These are phyloP conservation scores for Wickerhamomyces tratensis DNA, from an alignment of 805 yeast species.

Conservation along the genomic window DNA sequence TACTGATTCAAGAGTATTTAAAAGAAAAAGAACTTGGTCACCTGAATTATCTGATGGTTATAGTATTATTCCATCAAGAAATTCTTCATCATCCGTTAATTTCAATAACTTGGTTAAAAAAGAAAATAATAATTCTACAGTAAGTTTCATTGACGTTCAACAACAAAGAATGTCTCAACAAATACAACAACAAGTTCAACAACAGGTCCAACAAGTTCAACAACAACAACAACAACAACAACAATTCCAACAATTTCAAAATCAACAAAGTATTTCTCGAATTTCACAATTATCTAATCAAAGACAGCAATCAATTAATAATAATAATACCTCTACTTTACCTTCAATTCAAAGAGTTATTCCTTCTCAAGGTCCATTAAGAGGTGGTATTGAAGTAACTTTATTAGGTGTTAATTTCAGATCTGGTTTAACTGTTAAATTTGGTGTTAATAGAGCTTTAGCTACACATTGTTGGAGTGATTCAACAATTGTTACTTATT, in stretches of 20 bases:
- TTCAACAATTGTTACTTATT: slow-evolving; percentile 82
- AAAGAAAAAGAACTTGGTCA: slow-evolving; percentile 36
- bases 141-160: too few species aligned
- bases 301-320: slow-evolving; percentile 1
- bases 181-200: background rate
- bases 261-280: too few species aligned
- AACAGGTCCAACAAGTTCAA: slow-evolving; percentile 3
- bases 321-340: background rate
- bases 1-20: slow-evolving; percentile 28
- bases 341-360: slow-evolving; percentile 66
- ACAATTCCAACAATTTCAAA: too few species aligned
- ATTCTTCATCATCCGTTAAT: slow-evolving; percentile 24
- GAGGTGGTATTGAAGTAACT: slow-evolving; percentile 96
- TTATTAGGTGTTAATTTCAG: slow-evolving; percentile 80
- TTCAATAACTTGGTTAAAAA: slow-evolving; percentile 20
- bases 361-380: slow-evolving; percentile 90
- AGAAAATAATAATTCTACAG: slow-evolving; percentile 35
- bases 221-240: slow-evolving; percentile 1
- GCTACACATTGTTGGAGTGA: slow-evolving; percentile 97
- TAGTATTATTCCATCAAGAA: slow-evolving; percentile 24
- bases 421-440: slow-evolving; percentile 73
- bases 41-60: slow-evolving; percentile 25
- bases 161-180: slow-evolving; percentile 4
- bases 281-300: background rate
- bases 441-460: slow-evolving; percentile 71